A percentile compares a stretch with the other conserved stretches of the same genome.
These are phyloP conservation scores for Pythium folliculosum DNA, from an alignment of 352 stramenopile genomes.

Conservation along the genomic window DNA sequence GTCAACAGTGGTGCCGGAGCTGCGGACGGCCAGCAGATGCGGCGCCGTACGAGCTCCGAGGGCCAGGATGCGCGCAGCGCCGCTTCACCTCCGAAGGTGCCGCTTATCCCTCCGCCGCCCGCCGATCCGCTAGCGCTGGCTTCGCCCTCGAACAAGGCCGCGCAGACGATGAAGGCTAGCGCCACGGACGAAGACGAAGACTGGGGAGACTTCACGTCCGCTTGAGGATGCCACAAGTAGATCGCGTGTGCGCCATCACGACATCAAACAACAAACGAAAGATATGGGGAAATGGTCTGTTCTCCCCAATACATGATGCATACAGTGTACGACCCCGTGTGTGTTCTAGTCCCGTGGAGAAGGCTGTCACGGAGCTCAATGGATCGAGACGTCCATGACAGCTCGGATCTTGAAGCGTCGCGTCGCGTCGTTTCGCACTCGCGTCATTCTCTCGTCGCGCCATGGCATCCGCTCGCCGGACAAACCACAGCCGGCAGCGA, in stretches of 20 bases:
- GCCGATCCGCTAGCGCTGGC: constrained; percentile 34
- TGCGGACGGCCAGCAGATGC: constrained; percentile 29
- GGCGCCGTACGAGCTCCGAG: constrained; percentile 36
- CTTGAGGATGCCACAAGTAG: constrained; percentile 24
- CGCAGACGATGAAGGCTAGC: constrained; percentile 38
- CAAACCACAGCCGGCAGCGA: not conserved
- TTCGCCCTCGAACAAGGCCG: constrained; percentile 35
- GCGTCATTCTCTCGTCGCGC: not conserved
- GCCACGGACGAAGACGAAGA: constrained; percentile 62
- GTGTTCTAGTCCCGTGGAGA: too few relatives aligned
- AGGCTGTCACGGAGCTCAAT: too few relatives aligned
- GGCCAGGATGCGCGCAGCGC: constrained; percentile 25
- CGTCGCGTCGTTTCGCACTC: constrained; percentile 9
- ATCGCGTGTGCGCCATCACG: too few relatives aligned
- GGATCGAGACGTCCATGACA: too few relatives aligned
- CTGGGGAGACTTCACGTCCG: constrained; percentile 85
- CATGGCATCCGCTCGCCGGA: not conserved
- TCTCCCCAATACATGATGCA: too few relatives aligned
- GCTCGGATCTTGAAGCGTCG: constrained; percentile 20
- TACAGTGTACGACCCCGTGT: too few relatives aligned
- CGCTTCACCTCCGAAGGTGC: constrained; percentile 45
- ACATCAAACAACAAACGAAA: not conserved
- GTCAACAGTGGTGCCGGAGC: constrained; percentile 22
- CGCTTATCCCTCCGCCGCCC: constrained; percentile 60
- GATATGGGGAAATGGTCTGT: not conserved